Conservation (phyloP, 2,329 filamentous ascomycete genomes). For the Cordyceps fumosorosea region DNA sequence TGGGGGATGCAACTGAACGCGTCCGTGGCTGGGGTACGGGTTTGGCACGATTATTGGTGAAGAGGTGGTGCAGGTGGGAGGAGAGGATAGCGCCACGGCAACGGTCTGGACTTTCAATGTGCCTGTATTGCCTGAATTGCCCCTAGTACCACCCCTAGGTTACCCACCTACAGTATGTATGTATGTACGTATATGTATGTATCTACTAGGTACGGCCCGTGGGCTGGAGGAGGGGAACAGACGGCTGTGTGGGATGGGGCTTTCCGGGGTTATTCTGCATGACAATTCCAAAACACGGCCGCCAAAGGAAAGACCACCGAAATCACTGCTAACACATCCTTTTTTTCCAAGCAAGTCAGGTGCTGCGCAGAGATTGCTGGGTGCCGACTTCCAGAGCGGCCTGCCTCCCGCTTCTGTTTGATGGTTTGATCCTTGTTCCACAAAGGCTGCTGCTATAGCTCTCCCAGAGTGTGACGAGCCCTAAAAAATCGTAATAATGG, state of each 20-base stretch:
- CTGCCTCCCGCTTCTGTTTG: neutral
- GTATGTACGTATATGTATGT: too few species aligned
- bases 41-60: neutral
- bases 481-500: neutral
- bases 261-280: too few species aligned
- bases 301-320: too few species aligned
- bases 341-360: neutral
- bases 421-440: neutral
- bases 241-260: neutral
- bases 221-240: neutral
- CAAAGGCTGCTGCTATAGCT: neutral
- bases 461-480: neutral
- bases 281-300: too few species aligned
- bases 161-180: too few species aligned
- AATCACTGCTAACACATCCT: neutral
- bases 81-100: constrained; percentile 11
- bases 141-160: too few species aligned
- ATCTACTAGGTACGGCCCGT: neutral
- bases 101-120: constrained; percentile 12
- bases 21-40: neutral
- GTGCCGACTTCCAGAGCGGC: neutral
- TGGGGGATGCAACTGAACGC: neutral
- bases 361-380: neutral
- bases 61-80: neutral
- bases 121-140: too few species aligned